Evolutionary conservation across 805 yeast species (phyloP).

Genomic region (Cyberlindnera petersonii): DNA sequence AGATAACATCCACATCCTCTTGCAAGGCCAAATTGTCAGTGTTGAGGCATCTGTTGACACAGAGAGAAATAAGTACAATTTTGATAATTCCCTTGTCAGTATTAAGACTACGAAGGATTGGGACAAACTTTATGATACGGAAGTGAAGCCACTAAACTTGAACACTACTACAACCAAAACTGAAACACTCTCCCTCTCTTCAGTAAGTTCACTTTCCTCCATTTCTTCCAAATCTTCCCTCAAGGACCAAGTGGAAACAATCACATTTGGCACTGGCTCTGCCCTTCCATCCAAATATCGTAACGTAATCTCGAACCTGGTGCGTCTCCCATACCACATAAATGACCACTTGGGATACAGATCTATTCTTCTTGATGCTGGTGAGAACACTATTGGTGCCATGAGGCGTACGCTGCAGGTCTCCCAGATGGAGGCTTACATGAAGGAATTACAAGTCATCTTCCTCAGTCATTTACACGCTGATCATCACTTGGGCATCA

Average conservation of each 20-base stretch:
- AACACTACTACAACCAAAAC: constrained; percentile 8
- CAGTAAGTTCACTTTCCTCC: constrained; percentile 22
- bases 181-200: constrained; percentile 3
- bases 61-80: constrained; percentile 12
- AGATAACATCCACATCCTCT: constrained; percentile 12
- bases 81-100: constrained; percentile 12
- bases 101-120: constrained; percentile 22
- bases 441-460: constrained; percentile 60
- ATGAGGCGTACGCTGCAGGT: constrained; percentile 58
- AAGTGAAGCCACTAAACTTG: constrained; percentile 27
- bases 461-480: constrained; percentile 92
- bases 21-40: constrained; percentile 21
- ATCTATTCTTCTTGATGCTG: constrained; percentile 79
- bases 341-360: constrained; percentile 30
- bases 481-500: constrained; percentile 89
- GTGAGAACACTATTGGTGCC: constrained; percentile 84
- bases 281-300: constrained; percentile 82
- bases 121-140: constrained; percentile 25
- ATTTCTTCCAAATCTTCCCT: constrained; percentile 23
- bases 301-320: constrained; percentile 77
- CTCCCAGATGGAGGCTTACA: constrained; percentile 37
- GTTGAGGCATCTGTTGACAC: constrained; percentile 20
- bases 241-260: constrained; percentile 56
- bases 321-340: constrained; percentile 57
- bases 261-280: constrained; percentile 90